phyloP scores from a whole-genome alignment of 306 rosid genomes.

The Vigna unguiculata region DNA sequence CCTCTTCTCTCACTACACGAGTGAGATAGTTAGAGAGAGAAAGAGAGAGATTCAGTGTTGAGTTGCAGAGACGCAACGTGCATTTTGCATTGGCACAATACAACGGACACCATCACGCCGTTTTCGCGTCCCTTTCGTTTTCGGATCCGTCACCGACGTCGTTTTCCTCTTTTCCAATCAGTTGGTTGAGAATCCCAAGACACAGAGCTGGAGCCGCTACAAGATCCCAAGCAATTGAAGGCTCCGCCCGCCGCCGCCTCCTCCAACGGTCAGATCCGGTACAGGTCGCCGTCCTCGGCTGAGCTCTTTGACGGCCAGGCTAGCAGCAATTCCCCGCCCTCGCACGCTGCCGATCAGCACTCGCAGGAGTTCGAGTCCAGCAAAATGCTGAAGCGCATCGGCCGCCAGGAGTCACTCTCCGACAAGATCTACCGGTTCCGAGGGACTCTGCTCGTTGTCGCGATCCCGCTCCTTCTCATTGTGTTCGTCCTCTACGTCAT shows the following conservation, averaged over 20 bases:
- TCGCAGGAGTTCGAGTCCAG: slow-evolving; percentile 52
- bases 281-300: slow-evolving; percentile 91
- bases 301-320: slow-evolving; percentile 78
- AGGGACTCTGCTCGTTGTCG: slow-evolving; percentile 69
- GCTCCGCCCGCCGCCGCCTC: slow-evolving; percentile 65
- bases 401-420: slow-evolving; percentile 68
- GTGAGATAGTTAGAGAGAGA: slow-evolving; percentile 7
- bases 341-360: slow-evolving; percentile 60
- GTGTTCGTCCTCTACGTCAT: slow-evolving; percentile 66
- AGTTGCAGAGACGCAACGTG: slow-evolving; percentile 21
- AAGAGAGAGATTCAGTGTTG: slow-evolving; percentile 10
- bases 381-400: slow-evolving; percentile 90
- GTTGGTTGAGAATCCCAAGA: slow-evolving; percentile 37
- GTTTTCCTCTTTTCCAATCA: not conserved
- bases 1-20: slow-evolving; percentile 40
- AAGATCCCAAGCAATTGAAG: slow-evolving; percentile 78
- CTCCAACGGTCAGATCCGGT: slow-evolving; percentile 95
- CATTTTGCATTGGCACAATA: slow-evolving; percentile 24
- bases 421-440: slow-evolving; percentile 82
- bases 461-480: slow-evolving; percentile 77
- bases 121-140: slow-evolving; percentile 17
- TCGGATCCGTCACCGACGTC: slow-evolving; percentile 28
- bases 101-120: slow-evolving; percentile 22
- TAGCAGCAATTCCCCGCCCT: slow-evolving; percentile 61
- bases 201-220: slow-evolving; percentile 86